Base-by-base conservation (phyloP, 805 yeast genomes). In the Candida silvatica region DNA sequence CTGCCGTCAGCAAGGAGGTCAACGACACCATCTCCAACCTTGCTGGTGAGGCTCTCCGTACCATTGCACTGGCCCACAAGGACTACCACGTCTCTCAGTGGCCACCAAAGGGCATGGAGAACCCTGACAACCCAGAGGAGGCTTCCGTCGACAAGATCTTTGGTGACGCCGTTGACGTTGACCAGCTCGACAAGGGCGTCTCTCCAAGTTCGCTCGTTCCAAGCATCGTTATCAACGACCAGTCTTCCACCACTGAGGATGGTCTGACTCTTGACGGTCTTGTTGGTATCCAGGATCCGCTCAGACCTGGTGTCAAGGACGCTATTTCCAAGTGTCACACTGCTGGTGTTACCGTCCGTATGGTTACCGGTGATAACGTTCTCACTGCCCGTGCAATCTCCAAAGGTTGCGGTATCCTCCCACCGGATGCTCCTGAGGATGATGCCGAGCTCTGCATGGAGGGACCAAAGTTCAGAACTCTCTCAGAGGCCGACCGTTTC, bases 301-400 rank as follows among this genome's bases (percentile, higher is more conserved):
- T 92, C 39, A 78, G 97, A 48, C 72, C 71, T 4, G 97, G 96
- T 42, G 97, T 92, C 7, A 69, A 76, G n/a, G 77, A 80, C 29
- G 95, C 98, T 2, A 95, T 92, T 20, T 65, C 67, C 27, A 80
- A 81, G 51, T 92, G 98, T 62, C 78, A 75, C 46, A 65, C 65
- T 23, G 97, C 98, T 1, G 97, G 98, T 38, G 97, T 92, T 17
- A 73, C 81, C 17, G 97, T 92, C 15, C 71, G 96, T 46, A 92
- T 92, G 98, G 97, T 92, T 30, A 92, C 99, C 16, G 99, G 99
- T 58, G 99, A 92, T 58, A 90, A 90, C 52, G 56, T 90, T 38
- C 61, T 77, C 29, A 92, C 99, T 3, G 99, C 98, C 4, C 77
- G 74, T 44, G 94, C 97, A 0, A 92, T 92, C 46, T 86, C 97